A percentile compares a stretch with the other conserved stretches of the same genome.
Conservation (phyloP, 768 basidiomycete species). For the Leccinum broughii region DNA sequence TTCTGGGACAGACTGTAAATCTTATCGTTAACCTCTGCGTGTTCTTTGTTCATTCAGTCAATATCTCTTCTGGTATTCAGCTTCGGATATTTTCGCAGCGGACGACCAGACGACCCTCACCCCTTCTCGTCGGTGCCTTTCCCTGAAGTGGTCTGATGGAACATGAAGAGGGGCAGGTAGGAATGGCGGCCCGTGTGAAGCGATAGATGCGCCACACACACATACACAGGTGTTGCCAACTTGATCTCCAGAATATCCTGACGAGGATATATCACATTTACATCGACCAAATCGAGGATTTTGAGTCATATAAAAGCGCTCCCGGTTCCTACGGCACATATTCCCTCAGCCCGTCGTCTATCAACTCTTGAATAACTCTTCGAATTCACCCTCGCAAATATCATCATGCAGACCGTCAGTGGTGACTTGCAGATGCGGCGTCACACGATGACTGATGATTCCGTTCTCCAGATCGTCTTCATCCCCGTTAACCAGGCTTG, state of each 20-base stretch:
- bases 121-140: no score
- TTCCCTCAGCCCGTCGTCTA: background rate
- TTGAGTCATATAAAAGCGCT: slow-evolving; percentile 10
- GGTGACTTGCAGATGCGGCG: background rate
- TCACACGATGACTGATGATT: background rate
- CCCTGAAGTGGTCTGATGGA: background rate
- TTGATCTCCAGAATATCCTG: background rate
- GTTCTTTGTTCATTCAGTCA: no score
- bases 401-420: slow-evolving; percentile 25
- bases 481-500: slow-evolving; percentile 21
- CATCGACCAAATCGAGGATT: background rate
- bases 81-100: background rate
- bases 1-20: background rate
- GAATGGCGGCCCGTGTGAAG: background rate
- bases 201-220: background rate
- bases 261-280: background rate
- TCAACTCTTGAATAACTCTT: background rate
- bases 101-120: background rate
- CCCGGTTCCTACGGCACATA: background rate
- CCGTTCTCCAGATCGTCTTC: slow-evolving; percentile 4
- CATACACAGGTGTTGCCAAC: background rate
- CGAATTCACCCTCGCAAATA: background rate
- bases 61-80: no score
- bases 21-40: background rate
- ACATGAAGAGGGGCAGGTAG: background rate